These are phyloP conservation scores for Solanum ossicruentum DNA, from an alignment of 257 asterid species.

Conservation along the genomic window DNA sequence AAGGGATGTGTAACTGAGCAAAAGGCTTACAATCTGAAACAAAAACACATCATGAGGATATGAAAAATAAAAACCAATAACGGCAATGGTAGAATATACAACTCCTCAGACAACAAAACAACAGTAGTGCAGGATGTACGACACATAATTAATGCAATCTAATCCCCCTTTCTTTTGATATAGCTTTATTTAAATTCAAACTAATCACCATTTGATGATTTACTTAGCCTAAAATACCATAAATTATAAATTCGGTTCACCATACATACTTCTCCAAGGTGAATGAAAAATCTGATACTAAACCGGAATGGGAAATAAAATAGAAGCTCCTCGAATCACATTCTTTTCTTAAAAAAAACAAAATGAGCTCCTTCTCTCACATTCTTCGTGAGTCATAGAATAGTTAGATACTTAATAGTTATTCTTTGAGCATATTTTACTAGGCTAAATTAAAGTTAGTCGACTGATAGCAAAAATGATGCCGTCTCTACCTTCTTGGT, in stretches of 20 bases:
- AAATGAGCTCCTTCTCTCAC: neutral
- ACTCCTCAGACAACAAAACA: neutral
- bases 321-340: neutral
- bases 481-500: neutral
- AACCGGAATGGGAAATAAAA: neutral
- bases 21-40: slow-evolving; percentile 59
- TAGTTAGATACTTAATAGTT: neutral
- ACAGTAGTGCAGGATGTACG: neutral
- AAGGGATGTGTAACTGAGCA: slow-evolving; percentile 46
- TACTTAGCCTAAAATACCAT: neutral
- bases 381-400: neutral
- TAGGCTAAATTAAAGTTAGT: neutral
- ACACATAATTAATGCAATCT: neutral
- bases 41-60: neutral
- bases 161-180: neutral
- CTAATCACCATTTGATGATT: neutral
- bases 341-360: neutral
- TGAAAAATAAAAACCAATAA: neutral
- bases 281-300: neutral
- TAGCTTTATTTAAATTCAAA: neutral
- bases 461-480: neutral
- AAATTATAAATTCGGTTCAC: neutral
- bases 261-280: neutral
- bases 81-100: neutral
- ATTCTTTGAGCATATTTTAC: neutral